A percentile compares a stretch with the other conserved stretches of the same genome.
Conservation (phyloP, 2,329 filamentous ascomycete genomes). For the Fusarium sp. region DNA sequence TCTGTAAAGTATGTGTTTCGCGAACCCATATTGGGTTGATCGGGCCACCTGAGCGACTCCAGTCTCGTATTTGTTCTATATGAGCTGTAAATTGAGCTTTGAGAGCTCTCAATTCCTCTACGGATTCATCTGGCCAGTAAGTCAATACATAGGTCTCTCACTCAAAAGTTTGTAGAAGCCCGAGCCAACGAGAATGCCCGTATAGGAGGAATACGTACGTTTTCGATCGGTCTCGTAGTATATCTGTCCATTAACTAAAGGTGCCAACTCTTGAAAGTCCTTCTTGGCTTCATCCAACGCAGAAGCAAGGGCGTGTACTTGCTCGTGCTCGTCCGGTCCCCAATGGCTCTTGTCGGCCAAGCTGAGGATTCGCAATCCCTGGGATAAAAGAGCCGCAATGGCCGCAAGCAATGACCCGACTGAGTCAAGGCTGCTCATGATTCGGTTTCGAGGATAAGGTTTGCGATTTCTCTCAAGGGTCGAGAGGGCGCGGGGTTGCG, state of each 20-base stretch:
- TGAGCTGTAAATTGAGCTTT: constrained; percentile 61
- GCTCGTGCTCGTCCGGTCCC: constrained; percentile 70
- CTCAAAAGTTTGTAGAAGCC: neutral
- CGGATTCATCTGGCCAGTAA: constrained; percentile 59
- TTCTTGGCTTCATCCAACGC: constrained; percentile 69
- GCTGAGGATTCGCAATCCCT: constrained; percentile 65
- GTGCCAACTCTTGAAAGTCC: constrained; percentile 69
- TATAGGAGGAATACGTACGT: constrained; percentile 53
- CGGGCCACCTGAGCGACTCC: constrained; percentile 65
- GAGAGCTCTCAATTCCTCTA: constrained; percentile 62
- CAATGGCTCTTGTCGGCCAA: constrained; percentile 69
- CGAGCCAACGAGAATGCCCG: neutral
- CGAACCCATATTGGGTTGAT: constrained; percentile 67
- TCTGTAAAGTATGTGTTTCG: constrained; percentile 62
- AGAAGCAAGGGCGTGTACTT: constrained; percentile 65
- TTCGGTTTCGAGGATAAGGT: constrained; percentile 35
- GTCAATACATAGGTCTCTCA: constrained; percentile 8
- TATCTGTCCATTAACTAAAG: constrained; percentile 65
- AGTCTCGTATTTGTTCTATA: constrained; percentile 63
- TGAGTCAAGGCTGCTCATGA: constrained; percentile 59
- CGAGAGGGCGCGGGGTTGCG: constrained; percentile 32
- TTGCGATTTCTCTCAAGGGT: constrained; percentile 23
- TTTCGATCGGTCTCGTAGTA: constrained; percentile 70
- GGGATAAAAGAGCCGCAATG: constrained; percentile 66
- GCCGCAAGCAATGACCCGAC: constrained; percentile 69